These are phyloP conservation scores for Kazachstania africana DNA, from an alignment of 805 yeast genomes.

Conservation along the genomic window DNA sequence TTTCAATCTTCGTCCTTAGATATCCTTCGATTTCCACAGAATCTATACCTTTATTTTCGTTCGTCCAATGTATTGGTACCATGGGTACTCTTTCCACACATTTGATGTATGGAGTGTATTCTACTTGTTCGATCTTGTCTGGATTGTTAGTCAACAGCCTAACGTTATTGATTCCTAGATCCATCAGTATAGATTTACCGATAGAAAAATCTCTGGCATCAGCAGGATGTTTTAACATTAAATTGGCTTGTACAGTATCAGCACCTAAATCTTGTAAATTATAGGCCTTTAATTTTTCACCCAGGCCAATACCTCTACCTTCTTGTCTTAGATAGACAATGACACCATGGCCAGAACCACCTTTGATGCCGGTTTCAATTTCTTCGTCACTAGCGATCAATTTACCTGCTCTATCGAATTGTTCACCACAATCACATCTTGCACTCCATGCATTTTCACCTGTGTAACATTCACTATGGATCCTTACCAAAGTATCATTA, in stretches of 20 bases:
- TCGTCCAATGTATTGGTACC: conserved; percentile 89
- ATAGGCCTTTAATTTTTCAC: conserved; percentile 93
- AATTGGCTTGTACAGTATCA: conserved; percentile 93
- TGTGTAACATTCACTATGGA: conserved; percentile 95
- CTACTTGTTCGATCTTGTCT: conserved; percentile 89
- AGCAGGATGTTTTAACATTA: conserved; percentile 89
- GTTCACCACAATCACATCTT: conserved; percentile 98
- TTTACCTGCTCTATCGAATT: conserved; percentile 94
- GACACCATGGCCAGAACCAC: conserved; percentile 77
- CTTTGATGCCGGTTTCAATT: conserved; percentile 26
- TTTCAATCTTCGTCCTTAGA: conserved; percentile 82
- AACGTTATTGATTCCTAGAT: conserved; percentile 62
- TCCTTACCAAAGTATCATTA: conserved; percentile 54
- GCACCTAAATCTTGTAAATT: conserved; percentile 96
- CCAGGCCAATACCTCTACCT: conserved; percentile 97
- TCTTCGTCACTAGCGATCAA: conserved; percentile 42
- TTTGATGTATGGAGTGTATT: conserved; percentile 63
- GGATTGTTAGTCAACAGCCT: conserved; percentile 88
- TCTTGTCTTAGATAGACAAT: conserved; percentile 94
- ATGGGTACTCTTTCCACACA: conserved; percentile 90
- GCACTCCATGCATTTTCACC: conserved; percentile 99
- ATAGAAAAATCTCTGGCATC: conserved; percentile 90
- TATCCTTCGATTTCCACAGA: conserved; percentile 87
- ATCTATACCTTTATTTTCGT: conserved; percentile 51
- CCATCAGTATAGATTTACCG: conserved; percentile 86